These are phyloP conservation scores for Biscutella laevigata DNA, from an alignment of 441 rosid genomes.

Conservation along the genomic window DNA sequence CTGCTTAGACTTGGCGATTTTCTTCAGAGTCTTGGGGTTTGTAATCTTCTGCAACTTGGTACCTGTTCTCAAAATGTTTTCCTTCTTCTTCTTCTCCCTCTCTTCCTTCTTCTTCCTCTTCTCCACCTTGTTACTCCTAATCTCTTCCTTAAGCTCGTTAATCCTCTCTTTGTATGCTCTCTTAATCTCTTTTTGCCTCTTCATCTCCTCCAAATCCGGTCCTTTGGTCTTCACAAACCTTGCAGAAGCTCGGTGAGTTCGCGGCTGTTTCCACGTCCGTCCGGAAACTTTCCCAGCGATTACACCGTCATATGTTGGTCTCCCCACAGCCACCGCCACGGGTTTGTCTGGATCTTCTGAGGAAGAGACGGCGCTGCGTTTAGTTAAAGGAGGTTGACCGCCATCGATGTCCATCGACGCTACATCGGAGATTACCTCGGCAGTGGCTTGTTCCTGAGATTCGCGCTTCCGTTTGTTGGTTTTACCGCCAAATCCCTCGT, in stretches of 20 bases:
- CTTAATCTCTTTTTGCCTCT: slow-evolving; percentile 60
- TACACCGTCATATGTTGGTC: slow-evolving; percentile 79
- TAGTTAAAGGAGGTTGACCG: slow-evolving; percentile 41
- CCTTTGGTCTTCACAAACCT: slow-evolving; percentile 48
- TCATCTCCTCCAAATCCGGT: slow-evolving; percentile 53
- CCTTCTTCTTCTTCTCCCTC: slow-evolving; percentile 81
- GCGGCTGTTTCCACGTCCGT: slow-evolving; percentile 70
- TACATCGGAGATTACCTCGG: slow-evolving; percentile 14
- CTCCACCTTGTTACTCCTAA: slow-evolving; percentile 62
- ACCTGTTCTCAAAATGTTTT: slow-evolving; percentile 70
- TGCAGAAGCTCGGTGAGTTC: slow-evolving; percentile 67
- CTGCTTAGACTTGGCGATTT: slow-evolving; percentile 67
- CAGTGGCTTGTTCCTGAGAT: slow-evolving; percentile 17
- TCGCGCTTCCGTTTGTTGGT: slow-evolving; percentile 79
- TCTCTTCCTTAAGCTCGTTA: slow-evolving; percentile 76
- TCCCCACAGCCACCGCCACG: slow-evolving; percentile 32
- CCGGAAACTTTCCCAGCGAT: slow-evolving; percentile 85
- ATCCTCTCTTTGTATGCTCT: slow-evolving; percentile 66
- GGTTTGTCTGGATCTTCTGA: slow-evolving; percentile 63
- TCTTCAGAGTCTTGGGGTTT: slow-evolving; percentile 78
- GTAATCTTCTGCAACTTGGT: slow-evolving; percentile 76
- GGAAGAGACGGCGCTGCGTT: slow-evolving; percentile 67
- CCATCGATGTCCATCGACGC: slow-evolving; percentile 52
- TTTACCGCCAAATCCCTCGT: slow-evolving; percentile 95
- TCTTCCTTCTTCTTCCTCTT: slow-evolving; percentile 81